Evolutionary conservation across 306 rosid species (phyloP).

Genomic region (Macrotyloma uniflorum): DNA sequence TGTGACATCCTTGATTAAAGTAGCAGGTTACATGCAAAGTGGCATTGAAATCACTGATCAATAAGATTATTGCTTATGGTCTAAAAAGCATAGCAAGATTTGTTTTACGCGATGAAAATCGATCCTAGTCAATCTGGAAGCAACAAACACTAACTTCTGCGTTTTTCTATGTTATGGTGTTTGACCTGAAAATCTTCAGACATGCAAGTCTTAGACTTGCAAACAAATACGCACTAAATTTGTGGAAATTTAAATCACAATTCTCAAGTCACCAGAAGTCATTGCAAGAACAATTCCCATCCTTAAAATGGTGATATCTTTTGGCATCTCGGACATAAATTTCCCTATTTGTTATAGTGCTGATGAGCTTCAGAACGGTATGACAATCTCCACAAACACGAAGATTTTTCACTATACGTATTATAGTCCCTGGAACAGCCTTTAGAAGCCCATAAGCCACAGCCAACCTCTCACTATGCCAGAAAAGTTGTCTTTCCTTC

Average conservation of each 20-base stretch:
- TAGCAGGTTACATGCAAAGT: background rate
- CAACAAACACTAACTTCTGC: background rate
- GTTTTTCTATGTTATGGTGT: background rate
- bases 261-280: slow-evolving; percentile 72
- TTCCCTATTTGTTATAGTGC: slow-evolving; percentile 67
- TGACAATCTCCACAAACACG: slow-evolving; percentile 92
- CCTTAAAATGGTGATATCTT: slow-evolving; percentile 79
- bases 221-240: background rate
- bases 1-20: no score
- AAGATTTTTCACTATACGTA: slow-evolving; percentile 83
- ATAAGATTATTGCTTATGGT: background rate
- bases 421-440: slow-evolving; percentile 65
- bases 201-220: background rate
- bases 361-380: slow-evolving; percentile 72
- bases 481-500: slow-evolving; percentile 82
- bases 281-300: slow-evolving; percentile 79
- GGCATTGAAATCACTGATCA: background rate
- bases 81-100: background rate
- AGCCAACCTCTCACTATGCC: slow-evolving; percentile 91
- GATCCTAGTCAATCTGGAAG: background rate
- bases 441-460: slow-evolving; percentile 80
- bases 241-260: slow-evolving; percentile 16
- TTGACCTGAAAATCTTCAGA: background rate
- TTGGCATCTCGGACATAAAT: slow-evolving; percentile 80
- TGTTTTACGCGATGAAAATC: background rate